Base-by-base conservation (phyloP, 2,329 filamentous ascomycete genomes). In the Trichophyton rubrum region DNA sequence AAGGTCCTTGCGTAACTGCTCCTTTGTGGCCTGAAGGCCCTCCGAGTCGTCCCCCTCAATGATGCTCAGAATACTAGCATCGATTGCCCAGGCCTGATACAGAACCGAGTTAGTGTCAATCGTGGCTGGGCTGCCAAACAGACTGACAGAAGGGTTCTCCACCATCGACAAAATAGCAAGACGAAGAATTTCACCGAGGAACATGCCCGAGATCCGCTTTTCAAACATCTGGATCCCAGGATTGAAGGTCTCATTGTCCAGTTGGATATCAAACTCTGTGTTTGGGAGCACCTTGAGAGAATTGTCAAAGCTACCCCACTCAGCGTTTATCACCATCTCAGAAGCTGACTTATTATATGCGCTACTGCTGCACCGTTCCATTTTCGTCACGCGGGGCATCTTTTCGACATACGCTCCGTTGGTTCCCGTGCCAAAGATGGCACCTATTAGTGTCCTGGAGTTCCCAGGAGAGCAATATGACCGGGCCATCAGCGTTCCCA, bases 261-360 rank as follows among this genome's bases (percentile, higher is more conserved):
- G 80, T 61, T 84, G 81, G 57, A 79, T 77, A 71, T 99, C 93
- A 77, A 90, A 97, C 0, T 83, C 78, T 0, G 92, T 97, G 68
- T 85, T 87, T 53, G 92, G 93, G 45, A 99, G 80, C 20, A 95
- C 88, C 67, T 86, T 89, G 65, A 97, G 84, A 67, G 88, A 83
- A 76, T 97, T 97, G 76, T 99, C 93, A 69, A 99, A 99, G 61
- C 90, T 95, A 64, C 93, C 93, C 93, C 93, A 99, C 77, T 99
- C 93, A 0, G 89, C 92, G 77, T 99, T 99, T 76, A 99, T 83
- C 62, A 99, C 90, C 93, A 99, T 99, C 67, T 95, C 85, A 59
- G 91, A 90, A 0, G 91, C 95, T 7, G 84, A 85, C 56, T 79
- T 79, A 74, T 96, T 90, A 67, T 88, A 93, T 45, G 77, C 68